Percentiles rank a stretch among this genome's conserved stretches.
Conservation (phyloP, 345 rosid genomes). For the Arabis hirsuta region DNA sequence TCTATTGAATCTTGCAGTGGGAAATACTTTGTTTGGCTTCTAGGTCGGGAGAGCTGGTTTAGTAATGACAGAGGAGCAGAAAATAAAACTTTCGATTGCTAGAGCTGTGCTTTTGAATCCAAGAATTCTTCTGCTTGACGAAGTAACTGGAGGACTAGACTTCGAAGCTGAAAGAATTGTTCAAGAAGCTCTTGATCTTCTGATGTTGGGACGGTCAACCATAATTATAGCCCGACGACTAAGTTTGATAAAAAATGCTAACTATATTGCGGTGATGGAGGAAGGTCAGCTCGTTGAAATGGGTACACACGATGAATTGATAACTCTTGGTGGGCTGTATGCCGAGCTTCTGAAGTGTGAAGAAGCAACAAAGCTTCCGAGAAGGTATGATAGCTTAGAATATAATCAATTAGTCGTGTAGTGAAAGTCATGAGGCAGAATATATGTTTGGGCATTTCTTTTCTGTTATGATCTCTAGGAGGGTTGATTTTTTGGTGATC, state of each 20-base stretch:
- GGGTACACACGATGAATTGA: slow-evolving; percentile 94
- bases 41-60: slow-evolving; percentile 94
- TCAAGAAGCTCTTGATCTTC: slow-evolving; percentile 87
- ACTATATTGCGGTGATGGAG: slow-evolving; percentile 98
- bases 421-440: slow-evolving; percentile 27
- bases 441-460: not conserved
- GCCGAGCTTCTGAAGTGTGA: slow-evolving; percentile 96
- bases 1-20: slow-evolving; percentile 7
- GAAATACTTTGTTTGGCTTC: slow-evolving; percentile 31
- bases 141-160: slow-evolving; percentile 96
- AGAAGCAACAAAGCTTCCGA: slow-evolving; percentile 96
- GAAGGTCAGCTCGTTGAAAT: slow-evolving; percentile 98
- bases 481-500: slow-evolving; percentile 29
- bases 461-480: slow-evolving; percentile 22
- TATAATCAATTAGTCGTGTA: not conserved
- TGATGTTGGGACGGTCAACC: slow-evolving; percentile 96
- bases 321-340: slow-evolving; percentile 72
- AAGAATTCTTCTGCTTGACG: slow-evolving; percentile 88
- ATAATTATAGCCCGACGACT: slow-evolving; percentile 93
- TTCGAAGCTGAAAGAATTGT: slow-evolving; percentile 93
- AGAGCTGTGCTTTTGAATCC: slow-evolving; percentile 95
- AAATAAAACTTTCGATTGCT: slow-evolving; percentile 88
- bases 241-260: slow-evolving; percentile 91
- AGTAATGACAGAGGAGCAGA: slow-evolving; percentile 85
- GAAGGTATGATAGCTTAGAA: slow-evolving; percentile 63